A percentile compares a stretch with the other conserved stretches of the same genome.
phyloP scores from a whole-genome alignment of 371 early-diverging fungal genomes.

The Smittium culicis region DNA sequence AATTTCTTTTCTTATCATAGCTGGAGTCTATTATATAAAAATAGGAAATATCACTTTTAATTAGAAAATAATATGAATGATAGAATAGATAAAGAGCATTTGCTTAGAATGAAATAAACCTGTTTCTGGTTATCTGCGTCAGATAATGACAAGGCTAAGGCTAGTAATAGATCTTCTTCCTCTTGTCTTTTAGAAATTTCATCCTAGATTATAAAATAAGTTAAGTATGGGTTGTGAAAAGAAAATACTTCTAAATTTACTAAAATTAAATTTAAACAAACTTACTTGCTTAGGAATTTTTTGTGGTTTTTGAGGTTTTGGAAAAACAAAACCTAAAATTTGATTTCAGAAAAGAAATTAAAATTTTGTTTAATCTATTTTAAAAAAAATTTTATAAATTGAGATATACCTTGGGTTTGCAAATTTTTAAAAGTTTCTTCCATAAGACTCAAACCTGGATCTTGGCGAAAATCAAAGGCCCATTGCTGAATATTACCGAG shows the following conservation, averaged over 20 bases:
- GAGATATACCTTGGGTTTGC: slow-evolving; percentile 16
- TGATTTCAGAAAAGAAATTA: not conserved
- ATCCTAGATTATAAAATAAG: not conserved
- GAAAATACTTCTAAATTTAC: not conserved
- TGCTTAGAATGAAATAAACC: not conserved
- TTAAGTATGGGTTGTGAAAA: not conserved
- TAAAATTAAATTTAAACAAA: not conserved
- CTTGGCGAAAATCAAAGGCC: slow-evolving; percentile 66
- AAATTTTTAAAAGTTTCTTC: slow-evolving; percentile 69
- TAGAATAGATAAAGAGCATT: not conserved
- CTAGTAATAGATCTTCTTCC: slow-evolving; percentile 79
- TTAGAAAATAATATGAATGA: slow-evolving; percentile 3
- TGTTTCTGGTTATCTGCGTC: slow-evolving; percentile 9
- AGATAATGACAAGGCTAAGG: slow-evolving; percentile 73
- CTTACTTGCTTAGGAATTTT: slow-evolving; percentile 49
- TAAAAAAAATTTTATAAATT: not conserved
- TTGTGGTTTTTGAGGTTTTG: slow-evolving; percentile 65
- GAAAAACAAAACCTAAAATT: slow-evolving; percentile 46
- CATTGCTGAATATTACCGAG: slow-evolving; percentile 81
- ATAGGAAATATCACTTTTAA: slow-evolving; percentile 4
- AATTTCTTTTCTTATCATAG: slow-evolving; percentile 4
- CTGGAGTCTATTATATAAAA: slow-evolving; percentile 12
- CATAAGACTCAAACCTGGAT: slow-evolving; percentile 69
- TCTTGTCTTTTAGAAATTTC: slow-evolving; percentile 41
- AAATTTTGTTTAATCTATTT: not conserved